These are phyloP conservation scores for Aureobasidium musti DNA, from an alignment of 2,329 filamentous ascomycete species.

Conservation along the genomic window DNA sequence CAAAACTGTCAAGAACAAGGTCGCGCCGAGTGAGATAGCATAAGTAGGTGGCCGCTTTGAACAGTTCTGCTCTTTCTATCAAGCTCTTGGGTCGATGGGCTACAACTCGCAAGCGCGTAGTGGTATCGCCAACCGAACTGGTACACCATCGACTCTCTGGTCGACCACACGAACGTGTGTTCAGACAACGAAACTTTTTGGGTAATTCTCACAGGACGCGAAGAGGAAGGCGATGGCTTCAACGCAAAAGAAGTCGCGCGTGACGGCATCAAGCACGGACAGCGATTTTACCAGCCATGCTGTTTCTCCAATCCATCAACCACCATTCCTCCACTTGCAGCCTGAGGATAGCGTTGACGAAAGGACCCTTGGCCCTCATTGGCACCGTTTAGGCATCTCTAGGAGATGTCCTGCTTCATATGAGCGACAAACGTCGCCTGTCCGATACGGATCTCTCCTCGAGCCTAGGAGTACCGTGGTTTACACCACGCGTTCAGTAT, in stretches of 20 bases:
- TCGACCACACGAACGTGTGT: not conserved
- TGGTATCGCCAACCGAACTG: too few relatives aligned
- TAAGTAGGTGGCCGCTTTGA: too few relatives aligned
- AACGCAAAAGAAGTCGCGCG: not conserved
- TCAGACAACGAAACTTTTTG: too few relatives aligned
- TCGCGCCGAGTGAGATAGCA: too few relatives aligned
- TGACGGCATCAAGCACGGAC: not conserved
- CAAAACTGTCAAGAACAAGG: too few relatives aligned
- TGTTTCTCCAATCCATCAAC: not conserved
- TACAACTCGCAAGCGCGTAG: too few relatives aligned
- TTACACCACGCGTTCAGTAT: not conserved
- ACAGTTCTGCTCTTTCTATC: too few relatives aligned
- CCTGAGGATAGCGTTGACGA: too few relatives aligned
- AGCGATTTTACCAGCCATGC: not conserved
- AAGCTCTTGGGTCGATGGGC: too few relatives aligned
- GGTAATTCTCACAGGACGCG: not conserved
- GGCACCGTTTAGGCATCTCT: not conserved
- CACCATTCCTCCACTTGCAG: not conserved
- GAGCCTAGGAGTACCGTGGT: not conserved
- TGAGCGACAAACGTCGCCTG: not conserved
- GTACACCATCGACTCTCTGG: too few relatives aligned
- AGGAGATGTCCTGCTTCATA: not conserved
- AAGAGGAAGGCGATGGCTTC: not conserved
- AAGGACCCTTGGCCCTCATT: too few relatives aligned
- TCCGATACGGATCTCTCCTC: conserved; percentile 7